Base-by-base conservation (phyloP, 805 yeast genomes). In the Candida piceae region DNA sequence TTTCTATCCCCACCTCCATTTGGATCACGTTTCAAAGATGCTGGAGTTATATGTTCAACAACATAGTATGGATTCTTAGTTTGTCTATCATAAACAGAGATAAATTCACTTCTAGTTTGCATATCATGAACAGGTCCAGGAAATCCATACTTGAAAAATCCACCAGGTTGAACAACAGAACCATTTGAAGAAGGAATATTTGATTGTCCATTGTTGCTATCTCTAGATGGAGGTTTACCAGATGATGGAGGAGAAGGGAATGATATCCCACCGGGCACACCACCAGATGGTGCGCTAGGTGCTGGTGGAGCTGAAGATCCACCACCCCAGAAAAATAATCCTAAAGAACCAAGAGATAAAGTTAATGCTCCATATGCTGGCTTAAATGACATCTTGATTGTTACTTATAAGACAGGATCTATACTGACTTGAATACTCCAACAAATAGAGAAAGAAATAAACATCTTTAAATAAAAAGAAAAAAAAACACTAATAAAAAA, bases 71-170 rank as follows among this genome's bases (percentile, higher is more conserved):
- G 98, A 53, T 86, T 87, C 41, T 89, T 72, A 23, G 79, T 83
- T 44, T 80, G 74, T 47, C 98, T 74, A 55, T 93, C 90, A 60
- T 79, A 93, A 49, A 93, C 85, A 37, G 93, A 77, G 15, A 90
- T 74, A 58, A 82, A 93, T 62, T 88, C 96, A 39, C 70, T 67
- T 43, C 86, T 70, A 9, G 67, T 74, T 39, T 77, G 76, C 40
- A 90, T 61, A 55, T 93, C 98, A 58, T 87, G 94, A 22, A 84
- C 72, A 0, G 97, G 97, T 2, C 96, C 96, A 0, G 97, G 98
- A 53, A 85, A 87, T 4, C 98, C 98, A 56, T 84, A 89, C 50
- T 80, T 79, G 67, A 88, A 89, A 63, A 84, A 88, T 6, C 69
- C 95, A 16, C 76, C 72, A 0, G 97, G 98, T 41, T 76, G 70